Base-by-base conservation (phyloP, 2,329 filamentous ascomycete species). In the Botryotinia globosa region DNA sequence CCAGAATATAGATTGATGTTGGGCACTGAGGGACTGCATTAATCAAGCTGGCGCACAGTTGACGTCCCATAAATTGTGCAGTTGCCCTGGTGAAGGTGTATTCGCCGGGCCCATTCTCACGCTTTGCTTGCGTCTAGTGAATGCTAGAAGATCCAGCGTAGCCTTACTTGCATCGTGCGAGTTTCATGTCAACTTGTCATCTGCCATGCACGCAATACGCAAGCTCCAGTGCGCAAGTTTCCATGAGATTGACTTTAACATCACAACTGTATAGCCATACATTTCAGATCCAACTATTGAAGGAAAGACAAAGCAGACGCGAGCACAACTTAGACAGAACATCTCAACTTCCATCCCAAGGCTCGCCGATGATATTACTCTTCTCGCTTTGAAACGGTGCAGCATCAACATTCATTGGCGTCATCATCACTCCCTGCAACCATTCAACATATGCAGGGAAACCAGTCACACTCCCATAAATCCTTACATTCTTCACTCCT, bases 401-500 rank as follows among this genome's bases (percentile, higher is more conserved):
- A 44, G 65, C 48, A n/a, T 71, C 66, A 39, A 45, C 29, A 37
- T 54, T 76, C 25, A 69, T 68, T 2, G 74, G 69, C 32, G 71
- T 73, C 73, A 74, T 77, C 75, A 81, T 79, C 5, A 65, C 63
- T n/a, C 66, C 51, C 70, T 78, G 59, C 61, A 81, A 62, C 78
- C 79, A 80, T 22, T 73, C 37, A 12, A 72, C 76, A 76, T 81
- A 81, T 56, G 76, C 74, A 3, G 77, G 76, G 71, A 79, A 80
- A 0, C 51, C 68, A 20, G 51, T 68, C 2, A 80, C 73, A 73
- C 78, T 80, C 4, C 80, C 80, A 74, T 77, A 76, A 20, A 87
- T 80, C 58, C 76, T 81, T n/a, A 81, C 83, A 51, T 79, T 81
- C 59, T 80, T 78, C 7, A 87, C 84, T 0, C 83, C 85, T 69